Percentiles rank a stretch among this genome's conserved stretches.
These are phyloP conservation scores for Eimeria zaria DNA, from an alignment of 169 alveolate species.

Conservation along the genomic window DNA sequence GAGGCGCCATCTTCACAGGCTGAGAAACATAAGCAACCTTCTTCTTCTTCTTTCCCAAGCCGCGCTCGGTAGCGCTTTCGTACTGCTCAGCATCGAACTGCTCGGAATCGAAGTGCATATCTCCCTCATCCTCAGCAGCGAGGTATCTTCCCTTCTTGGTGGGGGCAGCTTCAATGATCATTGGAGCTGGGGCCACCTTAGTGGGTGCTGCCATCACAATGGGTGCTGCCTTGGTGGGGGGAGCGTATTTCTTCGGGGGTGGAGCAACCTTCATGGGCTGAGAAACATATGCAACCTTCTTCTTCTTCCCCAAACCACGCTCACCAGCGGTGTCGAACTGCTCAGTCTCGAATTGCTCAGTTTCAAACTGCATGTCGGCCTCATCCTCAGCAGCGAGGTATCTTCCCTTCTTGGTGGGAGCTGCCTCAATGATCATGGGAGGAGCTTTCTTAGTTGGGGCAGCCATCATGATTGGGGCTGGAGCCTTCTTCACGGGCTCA, in stretches of 20 bases:
- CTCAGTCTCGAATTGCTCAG: conserved; percentile 10
- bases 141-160: conserved; percentile 47
- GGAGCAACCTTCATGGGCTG: neutral
- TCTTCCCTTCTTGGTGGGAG: neutral
- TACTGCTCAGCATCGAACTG: neutral
- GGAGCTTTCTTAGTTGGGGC: conserved; percentile 28
- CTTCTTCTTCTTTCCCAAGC: conserved; percentile 60
- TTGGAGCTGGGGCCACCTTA: conserved; percentile 1
- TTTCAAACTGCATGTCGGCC: neutral
- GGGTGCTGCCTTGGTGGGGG: conserved; percentile 26
- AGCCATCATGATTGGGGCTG: conserved; percentile 16
- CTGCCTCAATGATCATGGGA: conserved; percentile 46
- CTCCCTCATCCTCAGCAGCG: conserved; percentile 32
- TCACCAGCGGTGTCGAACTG: neutral
- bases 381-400: conserved; percentile 54
- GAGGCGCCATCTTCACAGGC: conserved; percentile 15
- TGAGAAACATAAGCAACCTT: neutral
- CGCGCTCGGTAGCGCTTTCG: conserved; percentile 19
- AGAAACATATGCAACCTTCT: neutral
- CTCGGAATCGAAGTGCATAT: neutral
- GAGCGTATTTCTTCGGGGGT: neutral
- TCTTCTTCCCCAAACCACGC: conserved; percentile 71
- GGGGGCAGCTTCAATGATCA: conserved; percentile 26
- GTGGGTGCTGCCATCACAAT: neutral
- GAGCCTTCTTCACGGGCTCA: neutral